Evolutionary conservation across 306 rosid species (phyloP), one percentile per base, ranked within the genome.

Genomic region (Casuarina equisetifolia): DNA sequence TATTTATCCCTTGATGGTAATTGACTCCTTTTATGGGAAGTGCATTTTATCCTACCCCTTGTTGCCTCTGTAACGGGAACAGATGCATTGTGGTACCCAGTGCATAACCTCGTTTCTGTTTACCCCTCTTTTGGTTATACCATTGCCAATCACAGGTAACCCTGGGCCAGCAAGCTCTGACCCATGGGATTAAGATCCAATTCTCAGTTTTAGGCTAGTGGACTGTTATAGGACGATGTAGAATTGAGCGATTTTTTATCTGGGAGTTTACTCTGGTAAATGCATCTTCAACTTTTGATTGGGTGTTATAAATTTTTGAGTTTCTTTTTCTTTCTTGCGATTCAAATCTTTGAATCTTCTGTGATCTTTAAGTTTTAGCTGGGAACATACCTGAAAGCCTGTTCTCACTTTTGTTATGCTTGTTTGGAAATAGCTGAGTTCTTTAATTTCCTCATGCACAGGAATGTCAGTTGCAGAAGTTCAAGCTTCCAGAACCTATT

Each of bases 401-500:
- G 49, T 12, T 19, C 32, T 5, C 7, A 46, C 10, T 48, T 16
- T 17, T 73, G 38, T 50, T 73, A 75, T 59, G 35, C 32, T 32
- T 15, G 8, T 25, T 75, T 40, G n/a, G 38, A 66, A 51, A 13
- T 69, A 16, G 44, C 70, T 73, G 32, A 77, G 46, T 70, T 64
- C 63, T 84, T 35, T 52, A 53, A 82, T 63, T 53, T 72, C 19
- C 74, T 80, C 38, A 10, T 72, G 78, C 77, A 75, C 93, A 95
- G 98, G 88, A 84, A 43, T 82, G 76, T 72, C 40, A 46, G 77
- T 69, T 92, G 78, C 98, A 95, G 87, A 91, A 74, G 64, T 95
- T 92, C 83, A 76, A 44, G 86, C 95, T 95, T 81, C 98, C 97
- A 20, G 89, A 95, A 87, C 97, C 97, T 69, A 90, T 91, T 76